phyloP scores from a whole-genome alignment of 1,284 basidiomycete species.

The Cryptococcus sp. region DNA sequence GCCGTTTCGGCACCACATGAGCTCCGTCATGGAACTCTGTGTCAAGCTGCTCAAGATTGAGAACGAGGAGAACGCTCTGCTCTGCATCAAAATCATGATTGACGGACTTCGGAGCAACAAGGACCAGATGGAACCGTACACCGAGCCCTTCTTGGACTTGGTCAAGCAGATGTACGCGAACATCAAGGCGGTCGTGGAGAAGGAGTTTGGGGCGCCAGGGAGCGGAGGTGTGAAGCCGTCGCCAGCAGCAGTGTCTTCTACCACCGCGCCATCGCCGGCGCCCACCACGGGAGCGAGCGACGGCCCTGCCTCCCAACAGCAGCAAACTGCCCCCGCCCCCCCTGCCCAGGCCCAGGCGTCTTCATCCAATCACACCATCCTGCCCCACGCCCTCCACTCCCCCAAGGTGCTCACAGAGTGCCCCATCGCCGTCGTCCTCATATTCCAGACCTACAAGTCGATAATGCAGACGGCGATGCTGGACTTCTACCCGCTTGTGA shows the following conservation, averaged over 20 bases:
- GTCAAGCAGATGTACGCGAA: constrained; percentile 72
- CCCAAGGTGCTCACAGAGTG: constrained; percentile 96
- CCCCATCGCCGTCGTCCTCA: constrained; percentile 86
- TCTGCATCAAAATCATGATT: constrained; percentile 87
- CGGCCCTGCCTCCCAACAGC: constrained; percentile 12
- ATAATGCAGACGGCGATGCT: constrained; percentile 67
- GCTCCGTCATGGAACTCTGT: constrained; percentile 68
- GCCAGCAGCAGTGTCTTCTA: constrained; percentile 12
- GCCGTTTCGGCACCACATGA: constrained; percentile 66
- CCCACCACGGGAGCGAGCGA: constrained; percentile 23
- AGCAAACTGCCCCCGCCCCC: neutral
- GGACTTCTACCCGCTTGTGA: constrained; percentile 69
- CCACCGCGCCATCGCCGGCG: constrained; percentile 19
- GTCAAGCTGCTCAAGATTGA: constrained; percentile 80
- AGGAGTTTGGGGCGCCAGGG: constrained; percentile 58
- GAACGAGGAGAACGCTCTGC: constrained; percentile 93
- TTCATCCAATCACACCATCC: constrained; percentile 16
- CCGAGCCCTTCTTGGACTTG: constrained; percentile 75
- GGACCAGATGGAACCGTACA: constrained; percentile 70
- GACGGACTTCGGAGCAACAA: constrained; percentile 58
- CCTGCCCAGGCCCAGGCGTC: constrained; percentile 13
- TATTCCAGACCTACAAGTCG: constrained; percentile 75
- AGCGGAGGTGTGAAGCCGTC: constrained; percentile 9
- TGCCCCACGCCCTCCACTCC: constrained; percentile 61
- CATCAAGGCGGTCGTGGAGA: constrained; percentile 69